Evolutionary conservation across 139 green algal species (phyloP).

Genomic region (Micractinium sp.): DNA sequence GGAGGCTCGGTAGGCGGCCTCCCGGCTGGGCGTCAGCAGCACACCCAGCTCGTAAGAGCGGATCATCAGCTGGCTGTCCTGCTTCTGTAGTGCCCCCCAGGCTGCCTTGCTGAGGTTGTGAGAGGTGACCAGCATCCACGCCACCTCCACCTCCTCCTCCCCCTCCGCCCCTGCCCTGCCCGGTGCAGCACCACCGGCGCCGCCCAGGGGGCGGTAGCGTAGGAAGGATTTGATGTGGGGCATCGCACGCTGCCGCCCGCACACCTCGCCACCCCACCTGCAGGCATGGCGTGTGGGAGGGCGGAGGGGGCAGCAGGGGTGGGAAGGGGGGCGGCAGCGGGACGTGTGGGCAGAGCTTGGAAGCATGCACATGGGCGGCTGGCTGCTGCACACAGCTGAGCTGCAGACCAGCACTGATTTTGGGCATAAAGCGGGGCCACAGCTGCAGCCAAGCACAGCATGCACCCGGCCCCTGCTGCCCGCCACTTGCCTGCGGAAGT

Average conservation of each 20-base stretch:
- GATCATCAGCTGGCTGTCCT: constrained; percentile 57
- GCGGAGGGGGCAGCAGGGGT: too few species aligned
- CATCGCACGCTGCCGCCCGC: constrained; percentile 72
- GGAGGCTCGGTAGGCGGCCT: constrained; percentile 54
- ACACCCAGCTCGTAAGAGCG: constrained; percentile 84
- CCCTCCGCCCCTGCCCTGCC: not conserved
- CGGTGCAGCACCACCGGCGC: not conserved
- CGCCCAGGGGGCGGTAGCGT: constrained; percentile 15
- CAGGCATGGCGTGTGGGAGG: too few species aligned
- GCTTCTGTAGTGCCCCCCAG: constrained; percentile 82
- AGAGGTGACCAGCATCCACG: constrained; percentile 70
- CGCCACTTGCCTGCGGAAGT: not conserved
- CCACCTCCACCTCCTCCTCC: constrained; percentile 43
- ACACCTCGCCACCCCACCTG: constrained; percentile 65
- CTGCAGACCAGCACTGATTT: too few species aligned
- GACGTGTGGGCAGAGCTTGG: too few species aligned
- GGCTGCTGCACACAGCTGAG: too few species aligned
- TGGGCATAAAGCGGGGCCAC: too few species aligned
- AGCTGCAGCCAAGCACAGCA: too few species aligned
- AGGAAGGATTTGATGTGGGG: constrained; percentile 87
- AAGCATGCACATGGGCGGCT: too few species aligned
- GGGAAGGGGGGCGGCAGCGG: too few species aligned
- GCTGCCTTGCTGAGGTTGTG: constrained; percentile 83
- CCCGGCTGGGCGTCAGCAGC: constrained; percentile 65
- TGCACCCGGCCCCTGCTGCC: too few species aligned